Percentiles rank a stretch among this genome's conserved stretches.
Conservation (phyloP, 257 asterid species). For the Solanum pinnatisectum region DNA sequence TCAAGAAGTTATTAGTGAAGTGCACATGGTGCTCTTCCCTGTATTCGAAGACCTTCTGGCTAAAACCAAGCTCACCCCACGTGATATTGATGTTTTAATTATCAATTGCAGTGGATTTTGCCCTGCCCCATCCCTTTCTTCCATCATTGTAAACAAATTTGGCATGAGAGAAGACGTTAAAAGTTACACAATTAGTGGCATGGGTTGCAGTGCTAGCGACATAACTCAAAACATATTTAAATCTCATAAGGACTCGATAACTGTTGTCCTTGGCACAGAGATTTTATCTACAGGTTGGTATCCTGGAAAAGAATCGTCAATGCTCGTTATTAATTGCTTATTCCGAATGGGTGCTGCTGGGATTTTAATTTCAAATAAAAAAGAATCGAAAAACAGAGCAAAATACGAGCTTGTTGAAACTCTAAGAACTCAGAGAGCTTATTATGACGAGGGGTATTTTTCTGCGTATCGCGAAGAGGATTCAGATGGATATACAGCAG, state of each 20-base stretch:
- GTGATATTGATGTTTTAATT: slow-evolving; percentile 51
- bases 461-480: slow-evolving; percentile 77
- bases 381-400: slow-evolving; percentile 17
- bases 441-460: slow-evolving; percentile 47
- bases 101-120: slow-evolving; percentile 93
- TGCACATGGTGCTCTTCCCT: slow-evolving; percentile 49
- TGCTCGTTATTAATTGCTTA: slow-evolving; percentile 64
- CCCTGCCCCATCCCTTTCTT: slow-evolving; percentile 66
- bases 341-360: slow-evolving; percentile 84
- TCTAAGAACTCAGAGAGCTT: slow-evolving; percentile 57
- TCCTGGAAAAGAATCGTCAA: slow-evolving; percentile 46
- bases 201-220: slow-evolving; percentile 95
- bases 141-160: slow-evolving; percentile 38
- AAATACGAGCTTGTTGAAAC: slow-evolving; percentile 51
- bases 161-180: slow-evolving; percentile 55
- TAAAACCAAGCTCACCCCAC: slow-evolving; percentile 27
- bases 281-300: slow-evolving; percentile 86
- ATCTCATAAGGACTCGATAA: slow-evolving; percentile 19
- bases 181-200: slow-evolving; percentile 60
- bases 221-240: slow-evolving; percentile 47
- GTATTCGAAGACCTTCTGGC: slow-evolving; percentile 40
- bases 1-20: slow-evolving; percentile 49
- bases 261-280: slow-evolving; percentile 70
- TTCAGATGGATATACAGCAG: slow-evolving; percentile 50
- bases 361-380: slow-evolving; percentile 41